phyloP scores from a whole-genome alignment of 2,329 filamentous ascomycete genomes.

The Nigrograna mackinnonii region DNA sequence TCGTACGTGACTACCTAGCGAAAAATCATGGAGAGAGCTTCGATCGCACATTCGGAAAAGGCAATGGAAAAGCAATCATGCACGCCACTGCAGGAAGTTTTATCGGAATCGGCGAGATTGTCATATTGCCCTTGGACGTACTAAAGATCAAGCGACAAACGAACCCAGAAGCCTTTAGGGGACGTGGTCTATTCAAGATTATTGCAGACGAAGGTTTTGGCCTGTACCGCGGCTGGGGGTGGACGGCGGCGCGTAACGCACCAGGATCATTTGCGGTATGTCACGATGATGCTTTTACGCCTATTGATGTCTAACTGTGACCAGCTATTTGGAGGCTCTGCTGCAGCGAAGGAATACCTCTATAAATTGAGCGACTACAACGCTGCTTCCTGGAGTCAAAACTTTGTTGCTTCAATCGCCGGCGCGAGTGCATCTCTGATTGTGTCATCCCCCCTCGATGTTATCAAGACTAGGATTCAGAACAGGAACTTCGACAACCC shows the following conservation, averaged over 20 bases:
- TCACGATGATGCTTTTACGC: slow-evolving; percentile 18
- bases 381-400: slow-evolving; percentile 89
- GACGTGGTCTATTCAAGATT: slow-evolving; percentile 87
- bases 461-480: slow-evolving; percentile 98
- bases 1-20: slow-evolving; percentile 86
- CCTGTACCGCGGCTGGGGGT: slow-evolving; percentile 93
- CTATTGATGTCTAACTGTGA: slow-evolving; percentile 16
- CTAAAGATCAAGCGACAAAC: slow-evolving; percentile 99
- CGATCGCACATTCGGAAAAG: slow-evolving; percentile 88
- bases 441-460: slow-evolving; percentile 93
- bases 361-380: slow-evolving; percentile 94
- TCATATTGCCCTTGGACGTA: slow-evolving; percentile 92
- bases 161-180: slow-evolving; percentile 96
- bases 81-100: slow-evolving; percentile 93
- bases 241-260: slow-evolving; percentile 96
- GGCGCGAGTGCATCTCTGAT: slow-evolving; percentile 94
- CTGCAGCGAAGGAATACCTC: slow-evolving; percentile 95
- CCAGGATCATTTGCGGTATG: slow-evolving; percentile 94
- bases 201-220: slow-evolving; percentile 93
- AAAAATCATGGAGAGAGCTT: slow-evolving; percentile 81
- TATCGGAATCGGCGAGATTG: slow-evolving; percentile 96
- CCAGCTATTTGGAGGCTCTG: slow-evolving; percentile 93
- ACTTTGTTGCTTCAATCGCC: slow-evolving; percentile 94
- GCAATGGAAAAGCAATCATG: slow-evolving; percentile 97
- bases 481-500: slow-evolving; percentile 99